Evolutionary conservation across 306 rosid genomes (phyloP).

Genomic region (Dicorynia guianensis): DNA sequence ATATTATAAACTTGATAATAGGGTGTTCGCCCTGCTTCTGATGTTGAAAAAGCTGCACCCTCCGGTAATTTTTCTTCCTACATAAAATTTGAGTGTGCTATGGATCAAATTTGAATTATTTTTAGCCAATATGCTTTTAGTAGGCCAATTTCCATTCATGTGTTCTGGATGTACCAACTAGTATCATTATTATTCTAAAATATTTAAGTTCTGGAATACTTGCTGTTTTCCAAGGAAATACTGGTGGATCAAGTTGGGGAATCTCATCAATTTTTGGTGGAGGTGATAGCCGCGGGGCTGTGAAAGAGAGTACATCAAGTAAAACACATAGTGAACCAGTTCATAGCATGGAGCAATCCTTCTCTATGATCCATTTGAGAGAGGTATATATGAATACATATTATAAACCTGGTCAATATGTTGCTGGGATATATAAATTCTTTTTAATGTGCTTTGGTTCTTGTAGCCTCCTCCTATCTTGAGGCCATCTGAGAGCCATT

Average conservation of each 20-base stretch:
- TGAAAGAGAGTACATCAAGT: slow-evolving; percentile 61
- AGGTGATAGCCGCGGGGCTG: slow-evolving; percentile 67
- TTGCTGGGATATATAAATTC: slow-evolving; percentile 33
- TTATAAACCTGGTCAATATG: slow-evolving; percentile 21
- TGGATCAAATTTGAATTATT: background rate
- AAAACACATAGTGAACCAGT: slow-evolving; percentile 67
- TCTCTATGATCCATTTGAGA: slow-evolving; percentile 83
- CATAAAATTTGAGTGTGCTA: slow-evolving; percentile 20
- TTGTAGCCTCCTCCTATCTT: slow-evolving; percentile 87
- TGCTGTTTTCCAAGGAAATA: slow-evolving; percentile 57
- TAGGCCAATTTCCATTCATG: slow-evolving; percentile 26
- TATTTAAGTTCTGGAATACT: slow-evolving; percentile 24
- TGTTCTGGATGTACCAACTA: slow-evolving; percentile 14
- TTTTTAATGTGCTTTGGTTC: slow-evolving; percentile 22
- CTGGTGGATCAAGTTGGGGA: slow-evolving; percentile 82
- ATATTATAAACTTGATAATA: slow-evolving; percentile 47
- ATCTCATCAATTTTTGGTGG: slow-evolving; percentile 93
- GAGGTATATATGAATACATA: slow-evolving; percentile 63
- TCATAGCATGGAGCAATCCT: slow-evolving; percentile 66
- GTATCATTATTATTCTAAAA: slow-evolving; percentile 9
- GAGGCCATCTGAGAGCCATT: slow-evolving; percentile 84
- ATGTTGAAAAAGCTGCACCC: slow-evolving; percentile 66
- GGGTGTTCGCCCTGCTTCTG: slow-evolving; percentile 73
- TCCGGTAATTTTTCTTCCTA: slow-evolving; percentile 64
- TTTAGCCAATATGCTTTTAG: slow-evolving; percentile 6